Evolutionary conservation across 257 asterid genomes (phyloP), one percentile per base, ranked within the genome.

Genomic region (Knoxia roxburghii): DNA sequence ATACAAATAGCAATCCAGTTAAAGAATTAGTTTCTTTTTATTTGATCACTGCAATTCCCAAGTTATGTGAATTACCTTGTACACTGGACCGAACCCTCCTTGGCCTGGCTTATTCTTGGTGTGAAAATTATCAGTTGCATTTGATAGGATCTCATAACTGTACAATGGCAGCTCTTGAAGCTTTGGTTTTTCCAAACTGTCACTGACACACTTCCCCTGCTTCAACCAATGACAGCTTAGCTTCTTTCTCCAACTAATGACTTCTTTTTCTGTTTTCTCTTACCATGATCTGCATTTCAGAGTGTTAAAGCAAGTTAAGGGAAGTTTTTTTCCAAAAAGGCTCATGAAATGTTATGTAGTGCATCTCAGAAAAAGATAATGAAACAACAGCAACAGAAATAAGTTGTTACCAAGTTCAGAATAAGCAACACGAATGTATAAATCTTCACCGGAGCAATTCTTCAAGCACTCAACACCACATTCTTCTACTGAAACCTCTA

Each of bases 81-180:
- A 87, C n/a, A 87, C 95, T 12, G 80, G 72, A 68, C 88, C 89
- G 77, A 87, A 87, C 33, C 91, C 95, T 30, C 91, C 91, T 80
- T 66, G 74, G 52, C 89, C 89, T 24, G 83, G 82, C 78, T 66
- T 71, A 46, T 64, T 79, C 11, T 52, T 75, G 3, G 70, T 56
- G 21, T 79, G 75, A 64, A 87, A 87, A 60, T 64, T 68, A 35
- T 75, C 49, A 3, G 95, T 87, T 20, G 89, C 87, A 39, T 56
- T 76, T 11, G 69, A 75, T 49, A 85, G 77, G 18, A 68, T 50
- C 66, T 75, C 77, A 50, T 78, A 68, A 12, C 40, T 35, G 23
- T 46, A 69, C 0, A 69, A 15, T 4, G 52, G 73, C 4, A 69
- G 67, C 27, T 48, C 67, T 24, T 60, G 67, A n/a, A 68, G 9